Conservation (phyloP, 345 rosid species). For the Populus nigra region DNA sequence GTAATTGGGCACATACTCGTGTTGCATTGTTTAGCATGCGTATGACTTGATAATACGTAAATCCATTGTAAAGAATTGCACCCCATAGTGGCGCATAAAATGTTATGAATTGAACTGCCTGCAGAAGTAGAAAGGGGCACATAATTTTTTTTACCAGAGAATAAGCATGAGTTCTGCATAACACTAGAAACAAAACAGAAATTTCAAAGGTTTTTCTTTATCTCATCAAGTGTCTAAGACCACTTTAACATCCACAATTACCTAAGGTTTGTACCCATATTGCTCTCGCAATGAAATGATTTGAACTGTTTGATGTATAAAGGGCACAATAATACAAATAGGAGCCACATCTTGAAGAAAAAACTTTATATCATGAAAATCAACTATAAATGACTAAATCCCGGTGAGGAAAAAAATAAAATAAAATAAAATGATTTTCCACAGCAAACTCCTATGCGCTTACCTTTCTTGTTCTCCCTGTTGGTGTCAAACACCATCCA, state of each 20-base stretch:
- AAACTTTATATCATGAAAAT: too few species aligned
- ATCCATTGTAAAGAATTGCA: slow-evolving; percentile 92
- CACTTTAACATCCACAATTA: neutral
- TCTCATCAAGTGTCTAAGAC: neutral
- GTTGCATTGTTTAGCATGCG: slow-evolving; percentile 93
- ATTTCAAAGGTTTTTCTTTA: neutral
- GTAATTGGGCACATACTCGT: slow-evolving; percentile 49
- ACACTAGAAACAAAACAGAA: neutral
- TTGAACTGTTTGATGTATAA: too few species aligned
- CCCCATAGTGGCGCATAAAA: slow-evolving; percentile 93
- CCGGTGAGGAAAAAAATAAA: too few species aligned
- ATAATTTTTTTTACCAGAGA: neutral
- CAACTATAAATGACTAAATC: too few species aligned
- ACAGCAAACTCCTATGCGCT: neutral
- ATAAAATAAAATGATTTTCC: too few species aligned
- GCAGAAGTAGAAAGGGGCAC: slow-evolving; percentile 26
- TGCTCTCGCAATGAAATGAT: neutral
- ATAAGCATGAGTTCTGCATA: too few species aligned
- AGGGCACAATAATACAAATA: too few species aligned
- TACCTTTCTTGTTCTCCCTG: slow-evolving; percentile 83
- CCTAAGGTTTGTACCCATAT: neutral
- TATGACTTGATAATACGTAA: slow-evolving; percentile 90
- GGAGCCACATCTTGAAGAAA: too few species aligned
- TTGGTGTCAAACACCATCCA: slow-evolving; percentile 78
- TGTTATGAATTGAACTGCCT: slow-evolving; percentile 89